phyloP scores from a whole-genome alignment of 345 rosid genomes.

The Pistacia atlantica region DNA sequence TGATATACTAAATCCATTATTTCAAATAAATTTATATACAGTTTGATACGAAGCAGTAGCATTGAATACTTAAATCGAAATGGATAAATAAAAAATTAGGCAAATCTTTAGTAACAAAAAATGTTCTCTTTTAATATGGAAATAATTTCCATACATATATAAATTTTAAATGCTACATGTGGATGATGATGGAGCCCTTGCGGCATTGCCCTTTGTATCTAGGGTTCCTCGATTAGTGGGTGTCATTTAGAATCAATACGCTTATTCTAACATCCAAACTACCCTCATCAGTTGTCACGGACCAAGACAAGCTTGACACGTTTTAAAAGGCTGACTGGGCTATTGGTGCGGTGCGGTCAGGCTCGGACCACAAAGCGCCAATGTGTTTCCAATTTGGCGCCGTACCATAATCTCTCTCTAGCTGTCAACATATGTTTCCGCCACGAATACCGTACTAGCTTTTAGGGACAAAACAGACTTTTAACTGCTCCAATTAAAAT shows the following conservation, averaged over 20 bases:
- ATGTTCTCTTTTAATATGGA: too few species aligned
- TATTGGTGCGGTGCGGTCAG: conserved; percentile 23
- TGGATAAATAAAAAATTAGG: too few species aligned
- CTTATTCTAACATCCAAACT: background rate
- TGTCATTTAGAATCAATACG: too few species aligned
- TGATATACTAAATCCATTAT: too few species aligned
- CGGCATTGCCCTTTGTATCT: background rate
- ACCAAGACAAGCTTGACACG: background rate
- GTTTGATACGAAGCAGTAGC: too few species aligned
- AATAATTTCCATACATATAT: too few species aligned
- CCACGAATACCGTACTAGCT: background rate
- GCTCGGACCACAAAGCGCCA: conserved; percentile 23
- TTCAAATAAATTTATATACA: too few species aligned
- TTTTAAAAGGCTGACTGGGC: background rate
- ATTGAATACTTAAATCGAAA: too few species aligned
- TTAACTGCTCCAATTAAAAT: background rate
- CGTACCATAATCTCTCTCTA: background rate
- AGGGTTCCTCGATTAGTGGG: background rate
- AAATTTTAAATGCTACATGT: too few species aligned
- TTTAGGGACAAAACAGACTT: conserved; percentile 13
- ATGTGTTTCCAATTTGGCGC: background rate
- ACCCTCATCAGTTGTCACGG: background rate
- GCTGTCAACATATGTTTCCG: background rate
- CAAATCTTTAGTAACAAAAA: too few species aligned
- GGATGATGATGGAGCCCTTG: too few species aligned